Percentiles rank a stretch among this genome's conserved stretches.
phyloP scores from a whole-genome alignment of 495 filamentous ascomycete species.

The Trichoderma virens region DNA sequence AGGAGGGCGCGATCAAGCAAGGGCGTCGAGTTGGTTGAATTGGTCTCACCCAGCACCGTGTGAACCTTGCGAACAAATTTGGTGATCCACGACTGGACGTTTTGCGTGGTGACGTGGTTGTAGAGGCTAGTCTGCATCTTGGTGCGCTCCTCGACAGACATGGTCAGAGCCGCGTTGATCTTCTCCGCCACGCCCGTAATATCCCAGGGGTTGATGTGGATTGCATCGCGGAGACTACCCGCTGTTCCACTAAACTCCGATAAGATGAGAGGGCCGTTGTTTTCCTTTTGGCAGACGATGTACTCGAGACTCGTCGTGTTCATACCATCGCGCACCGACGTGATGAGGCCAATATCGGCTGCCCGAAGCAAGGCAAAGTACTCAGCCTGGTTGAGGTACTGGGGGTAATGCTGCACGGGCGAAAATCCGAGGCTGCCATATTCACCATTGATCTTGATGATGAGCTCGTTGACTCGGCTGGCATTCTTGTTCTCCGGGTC shows the following conservation, averaged over 20 bases:
- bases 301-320: slow-evolving; percentile 94
- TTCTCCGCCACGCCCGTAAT: slow-evolving; percentile 68
- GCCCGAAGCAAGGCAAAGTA: slow-evolving; percentile 85
- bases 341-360: slow-evolving; percentile 84
- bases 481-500: slow-evolving; percentile 65
- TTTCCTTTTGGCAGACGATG: slow-evolving; percentile 79
- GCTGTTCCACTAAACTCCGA: slow-evolving; percentile 95
- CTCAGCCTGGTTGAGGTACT: slow-evolving; percentile 77
- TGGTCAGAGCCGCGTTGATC: slow-evolving; percentile 70
- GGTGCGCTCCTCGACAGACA: slow-evolving; percentile 55
- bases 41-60: slow-evolving; percentile 66
- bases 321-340: slow-evolving; percentile 90
- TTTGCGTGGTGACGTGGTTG: slow-evolving; percentile 72
- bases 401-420: slow-evolving; percentile 86
- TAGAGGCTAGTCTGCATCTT: slow-evolving; percentile 59
- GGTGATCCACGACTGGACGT: slow-evolving; percentile 74
- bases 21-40: slow-evolving; percentile 68
- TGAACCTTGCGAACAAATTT: slow-evolving; percentile 68
- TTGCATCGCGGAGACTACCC: slow-evolving; percentile 71
- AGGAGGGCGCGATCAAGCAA: slow-evolving; percentile 65
- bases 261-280: slow-evolving; percentile 77
- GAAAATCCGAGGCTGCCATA: slow-evolving; percentile 80
- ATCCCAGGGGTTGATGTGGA: slow-evolving; percentile 95
- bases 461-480: slow-evolving; percentile 77
- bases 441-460: slow-evolving; percentile 80